phyloP scores from a whole-genome alignment of 805 yeast species.

The Kazachstania martiniae region DNA sequence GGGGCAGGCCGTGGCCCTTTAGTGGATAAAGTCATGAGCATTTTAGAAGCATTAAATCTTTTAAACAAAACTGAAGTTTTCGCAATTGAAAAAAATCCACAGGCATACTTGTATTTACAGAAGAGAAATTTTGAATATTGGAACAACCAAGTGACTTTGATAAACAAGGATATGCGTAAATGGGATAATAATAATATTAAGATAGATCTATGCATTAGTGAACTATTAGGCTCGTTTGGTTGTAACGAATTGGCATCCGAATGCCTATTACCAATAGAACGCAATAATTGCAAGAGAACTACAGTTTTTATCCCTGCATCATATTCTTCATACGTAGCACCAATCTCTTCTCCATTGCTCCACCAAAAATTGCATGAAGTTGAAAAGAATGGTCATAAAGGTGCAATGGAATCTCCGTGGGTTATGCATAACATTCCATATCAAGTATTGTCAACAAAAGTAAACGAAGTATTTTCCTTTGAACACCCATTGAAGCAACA shows the following conservation, averaged over 20 bases:
- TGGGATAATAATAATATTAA: slow-evolving; percentile 32
- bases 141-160: slow-evolving; percentile 40
- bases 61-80: slow-evolving; percentile 26
- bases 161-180: slow-evolving; percentile 48
- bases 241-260: slow-evolving; percentile 89
- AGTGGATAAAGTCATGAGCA: slow-evolving; percentile 41
- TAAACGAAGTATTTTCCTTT: slow-evolving; percentile 51
- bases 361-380: slow-evolving; percentile 26
- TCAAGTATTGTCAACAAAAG: slow-evolving; percentile 35
- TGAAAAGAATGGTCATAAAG: slow-evolving; percentile 5
- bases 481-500: slow-evolving; percentile 35
- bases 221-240: slow-evolving; percentile 82
- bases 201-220: slow-evolving; percentile 61
- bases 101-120: slow-evolving; percentile 42
- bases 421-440: slow-evolving; percentile 34
- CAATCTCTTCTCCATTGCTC: slow-evolving; percentile 50
- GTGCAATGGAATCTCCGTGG: slow-evolving; percentile 34
- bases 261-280: slow-evolving; percentile 41
- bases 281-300: slow-evolving; percentile 27
- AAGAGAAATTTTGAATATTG: slow-evolving; percentile 42
- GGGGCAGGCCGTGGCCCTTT: slow-evolving; percentile 91
- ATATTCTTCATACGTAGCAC: slow-evolving; percentile 52
- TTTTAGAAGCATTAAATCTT: slow-evolving; percentile 28
- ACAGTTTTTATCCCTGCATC: slow-evolving; percentile 55
- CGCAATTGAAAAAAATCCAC: slow-evolving; percentile 66